Conservation (phyloP, 2,329 filamentous ascomycete species). For the Calonectria naviculata region DNA sequence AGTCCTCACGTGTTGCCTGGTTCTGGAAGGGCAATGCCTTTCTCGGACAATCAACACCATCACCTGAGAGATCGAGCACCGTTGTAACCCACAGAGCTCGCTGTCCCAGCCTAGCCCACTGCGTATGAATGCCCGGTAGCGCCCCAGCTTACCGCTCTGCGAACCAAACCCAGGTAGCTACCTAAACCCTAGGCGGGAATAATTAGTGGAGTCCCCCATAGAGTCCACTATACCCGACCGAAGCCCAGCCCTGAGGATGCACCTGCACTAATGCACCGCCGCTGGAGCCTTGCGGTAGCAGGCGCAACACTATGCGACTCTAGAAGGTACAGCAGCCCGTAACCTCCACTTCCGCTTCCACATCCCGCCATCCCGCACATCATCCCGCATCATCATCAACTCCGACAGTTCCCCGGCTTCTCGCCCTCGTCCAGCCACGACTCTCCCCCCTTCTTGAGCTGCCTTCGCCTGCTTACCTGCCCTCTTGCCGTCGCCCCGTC, state of each 20-base stretch:
- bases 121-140: background rate
- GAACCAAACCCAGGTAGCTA: background rate
- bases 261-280: background rate
- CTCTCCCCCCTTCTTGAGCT: background rate
- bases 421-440: conserved; percentile 3
- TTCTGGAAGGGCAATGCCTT: background rate
- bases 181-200: conserved; percentile 17
- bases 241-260: background rate
- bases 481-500: conserved; percentile 12
- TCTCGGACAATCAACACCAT: background rate
- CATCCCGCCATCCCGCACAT: conserved; percentile 23
- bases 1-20: background rate
- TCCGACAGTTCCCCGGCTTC: conserved; percentile 1
- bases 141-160: background rate
- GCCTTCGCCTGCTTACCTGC: conserved; percentile 27
- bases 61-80: background rate
- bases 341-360: conserved; percentile 26
- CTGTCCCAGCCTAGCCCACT: background rate
- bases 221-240: conserved; percentile 6
- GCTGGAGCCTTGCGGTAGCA: background rate
- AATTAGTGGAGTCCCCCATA: conserved; percentile 14
- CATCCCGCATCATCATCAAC: conserved; percentile 24
- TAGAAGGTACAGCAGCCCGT: conserved; percentile 9
- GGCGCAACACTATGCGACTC: background rate
- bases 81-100: background rate